Conservation (phyloP, 2,329 filamentous ascomycete species). For the Aspergillus vadensis region DNA sequence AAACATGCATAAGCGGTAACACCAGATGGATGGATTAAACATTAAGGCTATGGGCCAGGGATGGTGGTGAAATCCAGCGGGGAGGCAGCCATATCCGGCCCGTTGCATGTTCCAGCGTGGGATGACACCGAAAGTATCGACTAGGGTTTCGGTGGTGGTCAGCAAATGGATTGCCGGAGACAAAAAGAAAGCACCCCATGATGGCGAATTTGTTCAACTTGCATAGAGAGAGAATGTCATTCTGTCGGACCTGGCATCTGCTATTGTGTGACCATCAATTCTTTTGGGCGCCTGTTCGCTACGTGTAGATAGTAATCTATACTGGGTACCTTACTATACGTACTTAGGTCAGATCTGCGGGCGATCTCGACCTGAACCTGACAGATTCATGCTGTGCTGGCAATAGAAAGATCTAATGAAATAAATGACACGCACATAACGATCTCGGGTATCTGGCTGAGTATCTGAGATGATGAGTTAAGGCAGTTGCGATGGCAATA, state of each 20-base stretch:
- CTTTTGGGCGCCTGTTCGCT: not conserved
- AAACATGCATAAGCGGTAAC: slow-evolving; percentile 5
- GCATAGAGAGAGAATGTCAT: not conserved
- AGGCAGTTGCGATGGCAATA: not conserved
- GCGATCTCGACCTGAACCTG: not conserved
- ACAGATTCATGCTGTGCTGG: not conserved
- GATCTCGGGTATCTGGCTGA: not conserved
- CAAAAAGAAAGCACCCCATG: not conserved
- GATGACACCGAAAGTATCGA: slow-evolving; percentile 1
- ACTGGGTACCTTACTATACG: not conserved
- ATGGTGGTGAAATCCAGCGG: not conserved
- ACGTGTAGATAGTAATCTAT: not conserved
- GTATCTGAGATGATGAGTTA: not conserved
- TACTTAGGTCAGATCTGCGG: not conserved
- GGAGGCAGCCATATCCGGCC: slow-evolving; percentile 2
- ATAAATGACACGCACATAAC: not conserved
- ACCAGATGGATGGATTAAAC: not conserved
- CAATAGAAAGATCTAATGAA: slow-evolving; percentile 1
- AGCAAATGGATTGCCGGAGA: not conserved
- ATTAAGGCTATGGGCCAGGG: not conserved
- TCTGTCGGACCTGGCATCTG: not conserved
- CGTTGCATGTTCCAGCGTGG: slow-evolving; percentile 9
- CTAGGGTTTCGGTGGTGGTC: not conserved
- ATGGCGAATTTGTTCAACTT: not conserved
- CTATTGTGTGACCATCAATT: not conserved